These are phyloP conservation scores for Colletotrichum magnum DNA, from an alignment of 2,329 filamentous ascomycete genomes.

Conservation along the genomic window DNA sequence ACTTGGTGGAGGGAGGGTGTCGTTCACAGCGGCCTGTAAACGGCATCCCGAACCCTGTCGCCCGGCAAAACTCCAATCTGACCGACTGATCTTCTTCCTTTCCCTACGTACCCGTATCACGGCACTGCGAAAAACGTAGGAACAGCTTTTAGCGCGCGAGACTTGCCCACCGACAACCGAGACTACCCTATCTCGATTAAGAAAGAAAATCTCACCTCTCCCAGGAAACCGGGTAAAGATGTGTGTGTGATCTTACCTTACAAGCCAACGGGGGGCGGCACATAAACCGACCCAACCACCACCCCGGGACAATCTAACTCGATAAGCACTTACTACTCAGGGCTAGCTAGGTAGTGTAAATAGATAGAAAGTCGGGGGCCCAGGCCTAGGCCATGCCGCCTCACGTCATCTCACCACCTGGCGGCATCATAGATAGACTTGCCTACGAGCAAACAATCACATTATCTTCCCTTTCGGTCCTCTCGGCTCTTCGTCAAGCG, in stretches of 20 bases:
- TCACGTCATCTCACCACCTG: constrained; percentile 28
- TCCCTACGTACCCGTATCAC: not conserved
- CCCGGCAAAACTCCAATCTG: no score
- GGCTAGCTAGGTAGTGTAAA: not conserved
- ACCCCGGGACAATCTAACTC: not conserved
- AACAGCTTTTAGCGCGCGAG: not conserved
- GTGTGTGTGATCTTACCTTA: no score
- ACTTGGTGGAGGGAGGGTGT: no score
- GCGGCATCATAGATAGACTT: not conserved
- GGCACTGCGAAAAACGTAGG: not conserved
- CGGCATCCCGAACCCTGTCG: no score
- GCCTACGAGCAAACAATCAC: not conserved
- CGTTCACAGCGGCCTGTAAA: no score
- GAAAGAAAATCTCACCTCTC: not conserved
- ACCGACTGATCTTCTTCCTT: not conserved
- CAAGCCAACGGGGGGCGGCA: no score
- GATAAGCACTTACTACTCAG: not conserved
- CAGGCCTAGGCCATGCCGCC: constrained; percentile 3
- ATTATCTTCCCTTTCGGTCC: not conserved
- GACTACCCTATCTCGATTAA: constrained; percentile 32
- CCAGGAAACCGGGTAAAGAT: not conserved
- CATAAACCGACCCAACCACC: not conserved
- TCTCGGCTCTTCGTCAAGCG: not conserved
- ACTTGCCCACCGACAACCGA: constrained; percentile 26
- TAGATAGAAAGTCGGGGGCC: not conserved